These are phyloP conservation scores for Rickenella mellea DNA, from an alignment of 768 basidiomycete genomes.

Conservation along the genomic window DNA sequence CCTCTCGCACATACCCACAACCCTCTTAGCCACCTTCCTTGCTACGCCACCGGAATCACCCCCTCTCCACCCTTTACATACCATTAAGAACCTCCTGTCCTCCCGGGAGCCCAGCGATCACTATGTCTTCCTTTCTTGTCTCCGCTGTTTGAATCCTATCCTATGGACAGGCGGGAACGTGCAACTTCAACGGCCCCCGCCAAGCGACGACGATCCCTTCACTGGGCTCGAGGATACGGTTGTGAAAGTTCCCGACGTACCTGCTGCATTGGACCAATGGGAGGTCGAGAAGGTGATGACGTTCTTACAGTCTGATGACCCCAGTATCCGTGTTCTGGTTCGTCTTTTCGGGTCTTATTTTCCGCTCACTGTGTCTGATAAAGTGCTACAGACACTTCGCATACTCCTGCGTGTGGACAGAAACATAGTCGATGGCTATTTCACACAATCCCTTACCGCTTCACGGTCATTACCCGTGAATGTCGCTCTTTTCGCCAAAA, in stretches of 20 bases:
- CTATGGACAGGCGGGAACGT: conserved; percentile 72
- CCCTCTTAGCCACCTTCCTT: conserved; percentile 9
- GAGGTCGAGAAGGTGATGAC: conserved; percentile 70
- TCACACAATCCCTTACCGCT: conserved; percentile 34
- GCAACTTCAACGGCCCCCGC: too few species aligned
- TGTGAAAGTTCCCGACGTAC: conserved; percentile 33
- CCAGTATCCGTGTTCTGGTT: not conserved
- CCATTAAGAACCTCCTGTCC: conserved; percentile 47
- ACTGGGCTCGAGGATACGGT: not conserved
- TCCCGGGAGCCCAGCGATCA: conserved; percentile 51
- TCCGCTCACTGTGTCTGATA: not conserved
- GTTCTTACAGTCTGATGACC: conserved; percentile 31
- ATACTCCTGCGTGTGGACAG: conserved; percentile 51
- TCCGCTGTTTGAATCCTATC: conserved; percentile 45
- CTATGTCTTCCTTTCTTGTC: conserved; percentile 57
- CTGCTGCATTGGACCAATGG: conserved; percentile 52
- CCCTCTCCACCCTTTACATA: conserved; percentile 34
- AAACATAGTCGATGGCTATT: conserved; percentile 47
- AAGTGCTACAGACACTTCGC: conserved; percentile 41
- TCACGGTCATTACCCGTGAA: too few species aligned
- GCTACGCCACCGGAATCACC: too few species aligned
- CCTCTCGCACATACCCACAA: conserved; percentile 14
- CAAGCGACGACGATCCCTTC: not conserved
- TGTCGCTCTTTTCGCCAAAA: too few species aligned
- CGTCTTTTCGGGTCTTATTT: not conserved